These are phyloP conservation scores for Geotrichum cucujoidarum DNA, from an alignment of 1,139 yeast species.

Conservation along the genomic window DNA sequence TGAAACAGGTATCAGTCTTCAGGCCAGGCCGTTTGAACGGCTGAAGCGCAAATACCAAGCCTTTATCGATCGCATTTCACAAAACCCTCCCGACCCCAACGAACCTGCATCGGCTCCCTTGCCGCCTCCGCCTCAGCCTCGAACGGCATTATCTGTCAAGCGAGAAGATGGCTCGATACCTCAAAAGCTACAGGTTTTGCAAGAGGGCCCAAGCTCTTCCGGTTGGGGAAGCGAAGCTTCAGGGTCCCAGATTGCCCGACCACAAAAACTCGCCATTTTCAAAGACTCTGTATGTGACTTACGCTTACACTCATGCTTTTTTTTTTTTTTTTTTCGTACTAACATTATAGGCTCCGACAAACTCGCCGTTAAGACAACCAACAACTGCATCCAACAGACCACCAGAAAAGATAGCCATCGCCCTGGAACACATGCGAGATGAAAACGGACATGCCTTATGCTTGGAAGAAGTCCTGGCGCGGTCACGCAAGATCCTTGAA, in stretches of 20 bases:
- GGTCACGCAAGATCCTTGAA: constrained; percentile 32
- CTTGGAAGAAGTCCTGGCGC: constrained; percentile 59
- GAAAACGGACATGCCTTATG: constrained; percentile 49
- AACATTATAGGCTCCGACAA: constrained; percentile 3
- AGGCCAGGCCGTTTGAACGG: constrained; percentile 62
- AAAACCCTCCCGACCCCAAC: constrained; percentile 30
- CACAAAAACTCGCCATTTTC: constrained; percentile 39
- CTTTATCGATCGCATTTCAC: constrained; percentile 42
- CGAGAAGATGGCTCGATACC: constrained; percentile 19
- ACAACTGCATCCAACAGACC: constrained; percentile 39
- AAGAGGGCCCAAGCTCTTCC: background rate
- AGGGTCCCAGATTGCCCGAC: background rate
- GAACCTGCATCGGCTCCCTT: constrained; percentile 23
- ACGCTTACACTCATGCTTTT: too few species aligned
- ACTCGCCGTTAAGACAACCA: constrained; percentile 11
- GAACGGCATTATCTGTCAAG: constrained; percentile 24
- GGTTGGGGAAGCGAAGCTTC: background rate
- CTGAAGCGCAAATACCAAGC: constrained; percentile 47
- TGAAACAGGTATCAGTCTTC: constrained; percentile 51
- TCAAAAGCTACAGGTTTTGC: constrained; percentile 10
- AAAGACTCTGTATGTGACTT: constrained; percentile 35
- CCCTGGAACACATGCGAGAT: constrained; percentile 43
- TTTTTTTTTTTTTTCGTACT: background rate
- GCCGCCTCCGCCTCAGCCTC: constrained; percentile 25
- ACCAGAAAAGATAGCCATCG: constrained; percentile 57